phyloP scores from a whole-genome alignment of 2,329 filamentous ascomycete genomes.

The Ophiocordyceps polyrhachis-furcata region DNA sequence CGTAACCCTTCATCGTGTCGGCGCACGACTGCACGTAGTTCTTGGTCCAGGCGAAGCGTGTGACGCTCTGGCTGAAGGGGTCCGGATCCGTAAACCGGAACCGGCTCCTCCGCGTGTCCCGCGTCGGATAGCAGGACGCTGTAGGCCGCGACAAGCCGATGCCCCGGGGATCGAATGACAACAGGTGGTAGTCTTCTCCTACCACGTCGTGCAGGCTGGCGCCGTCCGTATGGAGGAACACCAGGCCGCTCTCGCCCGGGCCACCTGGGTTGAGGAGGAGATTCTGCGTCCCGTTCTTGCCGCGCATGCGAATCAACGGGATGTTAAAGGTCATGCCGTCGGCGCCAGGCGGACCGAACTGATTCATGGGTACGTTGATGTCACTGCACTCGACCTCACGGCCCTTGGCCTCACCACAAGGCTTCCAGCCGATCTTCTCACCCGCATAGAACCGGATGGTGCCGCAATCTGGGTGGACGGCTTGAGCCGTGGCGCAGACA shows the following conservation, averaged over 20 bases:
- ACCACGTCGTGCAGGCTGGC: conserved; percentile 14
- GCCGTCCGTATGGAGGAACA: conserved; percentile 16
- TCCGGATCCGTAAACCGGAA: conserved; percentile 5
- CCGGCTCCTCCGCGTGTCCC: not conserved
- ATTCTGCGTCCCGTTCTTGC: conserved; percentile 21
- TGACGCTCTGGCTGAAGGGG: conserved; percentile 14
- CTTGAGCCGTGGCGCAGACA: not conserved
- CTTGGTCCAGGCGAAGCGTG: conserved; percentile 21
- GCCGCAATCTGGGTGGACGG: not conserved
- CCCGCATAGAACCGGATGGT: conserved; percentile 9
- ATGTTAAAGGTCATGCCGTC: conserved; percentile 21
- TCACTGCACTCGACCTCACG: conserved; percentile 21
- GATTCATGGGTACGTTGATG: conserved; percentile 27
- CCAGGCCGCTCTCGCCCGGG: conserved; percentile 24
- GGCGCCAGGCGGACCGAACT: conserved; percentile 17
- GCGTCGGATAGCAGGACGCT: conserved; percentile 19
- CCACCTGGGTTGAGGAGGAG: conserved; percentile 29
- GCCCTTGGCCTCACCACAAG: conserved; percentile 18
- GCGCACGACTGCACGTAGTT: conserved; percentile 21
- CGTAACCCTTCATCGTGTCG: conserved; percentile 25
- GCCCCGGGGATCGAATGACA: conserved; percentile 29
- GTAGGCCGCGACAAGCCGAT: conserved; percentile 13
- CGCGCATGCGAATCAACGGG: conserved; percentile 25
- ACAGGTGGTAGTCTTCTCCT: conserved; percentile 25
- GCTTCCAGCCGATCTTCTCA: conserved; percentile 19